Percentiles rank a stretch among this genome's conserved stretches.
phyloP scores from a whole-genome alignment of 805 yeast species.

The Myxozyma neotropica region DNA sequence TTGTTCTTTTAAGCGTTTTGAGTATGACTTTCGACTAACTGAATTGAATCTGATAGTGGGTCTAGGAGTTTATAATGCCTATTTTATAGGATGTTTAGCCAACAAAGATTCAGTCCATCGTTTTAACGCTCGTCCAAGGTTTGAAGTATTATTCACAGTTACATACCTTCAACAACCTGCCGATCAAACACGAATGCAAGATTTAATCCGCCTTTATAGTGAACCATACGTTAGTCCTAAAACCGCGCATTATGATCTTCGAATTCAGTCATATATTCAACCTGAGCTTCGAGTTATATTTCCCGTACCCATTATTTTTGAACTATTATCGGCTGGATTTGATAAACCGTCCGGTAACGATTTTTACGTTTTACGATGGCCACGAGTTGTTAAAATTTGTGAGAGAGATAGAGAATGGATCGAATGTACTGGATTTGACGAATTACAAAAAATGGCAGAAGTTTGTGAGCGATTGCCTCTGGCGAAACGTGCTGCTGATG shows the following conservation, averaged over 20 bases:
- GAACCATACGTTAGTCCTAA: background rate
- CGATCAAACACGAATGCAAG: conserved; percentile 1
- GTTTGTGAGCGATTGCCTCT: background rate
- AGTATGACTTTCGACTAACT: no score
- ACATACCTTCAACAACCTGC: conserved; percentile 3
- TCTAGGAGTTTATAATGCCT: conserved; percentile 4
- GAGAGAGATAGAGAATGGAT: conserved; percentile 18
- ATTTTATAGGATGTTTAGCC: conserved; percentile 20
- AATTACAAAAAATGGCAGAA: conserved; percentile 14
- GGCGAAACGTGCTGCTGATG: background rate
- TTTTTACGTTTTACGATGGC: conserved; percentile 23
- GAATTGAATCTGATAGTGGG: background rate
- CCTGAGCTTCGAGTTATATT: conserved; percentile 2
- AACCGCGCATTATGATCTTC: background rate
- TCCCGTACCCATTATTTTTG: conserved; percentile 11
- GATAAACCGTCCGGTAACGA: conserved; percentile 21
- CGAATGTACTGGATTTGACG: conserved; percentile 7
- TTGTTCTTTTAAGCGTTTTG: background rate
- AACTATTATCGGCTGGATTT: conserved; percentile 21
- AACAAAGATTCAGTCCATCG: conserved; percentile 15
- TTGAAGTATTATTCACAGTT: conserved; percentile 18
- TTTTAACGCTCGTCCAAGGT: conserved; percentile 14
- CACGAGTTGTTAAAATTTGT: conserved; percentile 23
- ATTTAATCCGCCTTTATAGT: background rate
- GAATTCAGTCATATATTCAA: background rate